Evolutionary conservation across 106 monocot species (phyloP), one percentile per base, ranked within the genome.

Genomic region (Acorus calamus): DNA sequence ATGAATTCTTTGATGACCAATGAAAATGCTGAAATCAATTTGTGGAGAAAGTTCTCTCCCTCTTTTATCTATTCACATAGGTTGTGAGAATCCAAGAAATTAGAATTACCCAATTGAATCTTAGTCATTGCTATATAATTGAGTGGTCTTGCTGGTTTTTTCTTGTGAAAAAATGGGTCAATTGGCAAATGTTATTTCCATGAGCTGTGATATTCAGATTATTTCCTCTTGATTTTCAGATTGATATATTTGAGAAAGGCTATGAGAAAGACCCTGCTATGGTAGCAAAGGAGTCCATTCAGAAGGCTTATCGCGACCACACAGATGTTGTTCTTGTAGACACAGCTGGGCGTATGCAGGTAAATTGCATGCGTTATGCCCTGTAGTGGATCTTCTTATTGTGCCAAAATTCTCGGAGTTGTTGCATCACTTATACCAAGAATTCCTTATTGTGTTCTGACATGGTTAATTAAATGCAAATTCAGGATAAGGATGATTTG

Each of bases 271-370:
- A 96, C 77, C 96, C 96, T 49, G 96, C 96, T 47, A 66, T 96
- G 63, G 96, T 96, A 47, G 96, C 96, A 4, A 96, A 83, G 77
- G 96, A 96, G 73, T 89, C 93, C 42, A 94, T 94, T 61, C 83
- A 86, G 70, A 86, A 89, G 63, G 93, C 93, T 52, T 63, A 53
- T 58, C 86, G 81, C 11, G 89, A 84, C 62, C 84, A 86, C 61
- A 81, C 89, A 11, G 93, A 93, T 69, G 93, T 93, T 78, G 93
- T 93, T 78, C 93, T 93, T 68, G 93, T 93, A 65, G 93, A 94
- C 50, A 94, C 94, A 10, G 94, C 94, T 69, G 96, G 96, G 2
- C 77, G 96, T 42, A 96, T 96, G 96, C 96, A 96, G 91, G 94
- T 90, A 50, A 43, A 11, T 10, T 51, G 7, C 42, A n/a, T 46